Evolutionary conservation across 2,329 filamentous ascomycete species (phyloP).

Genomic region (Blastomyces percursus): DNA sequence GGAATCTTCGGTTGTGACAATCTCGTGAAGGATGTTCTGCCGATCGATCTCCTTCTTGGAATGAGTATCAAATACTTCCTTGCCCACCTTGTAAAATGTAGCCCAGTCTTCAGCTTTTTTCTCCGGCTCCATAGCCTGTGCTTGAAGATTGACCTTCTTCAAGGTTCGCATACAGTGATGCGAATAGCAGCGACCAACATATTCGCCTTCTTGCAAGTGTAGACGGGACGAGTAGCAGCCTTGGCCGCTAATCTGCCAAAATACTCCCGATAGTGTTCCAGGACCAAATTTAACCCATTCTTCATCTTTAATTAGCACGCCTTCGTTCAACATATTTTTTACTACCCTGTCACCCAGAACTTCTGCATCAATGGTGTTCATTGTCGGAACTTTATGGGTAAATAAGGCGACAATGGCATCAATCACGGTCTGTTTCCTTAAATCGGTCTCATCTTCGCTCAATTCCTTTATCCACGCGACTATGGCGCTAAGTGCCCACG

Average conservation of each 20-base stretch:
- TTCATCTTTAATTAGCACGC: constrained; percentile 74
- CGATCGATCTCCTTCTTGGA: constrained; percentile 81
- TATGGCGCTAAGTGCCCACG: constrained; percentile 87
- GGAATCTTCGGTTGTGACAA: constrained; percentile 82
- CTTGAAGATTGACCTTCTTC: constrained; percentile 83
- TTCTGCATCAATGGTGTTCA: constrained; percentile 97
- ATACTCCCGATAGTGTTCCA: constrained; percentile 71
- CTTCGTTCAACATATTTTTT: constrained; percentile 64
- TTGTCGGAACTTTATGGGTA: constrained; percentile 88
- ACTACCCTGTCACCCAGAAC: constrained; percentile 69
- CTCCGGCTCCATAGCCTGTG: constrained; percentile 56
- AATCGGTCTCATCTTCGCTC: constrained; percentile 80
- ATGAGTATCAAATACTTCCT: constrained; percentile 59
- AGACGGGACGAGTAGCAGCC: constrained; percentile 84
- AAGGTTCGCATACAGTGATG: constrained; percentile 87
- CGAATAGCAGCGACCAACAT: constrained; percentile 75
- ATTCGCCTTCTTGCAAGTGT: constrained; percentile 51
- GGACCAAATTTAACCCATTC: constrained; percentile 94
- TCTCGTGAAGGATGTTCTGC: constrained; percentile 91
- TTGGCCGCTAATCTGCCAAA: constrained; percentile 83
- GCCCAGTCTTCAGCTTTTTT: constrained; percentile 74
- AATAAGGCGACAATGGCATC: constrained; percentile 84
- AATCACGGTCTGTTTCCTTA: constrained; percentile 72
- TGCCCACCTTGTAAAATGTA: constrained; percentile 73
- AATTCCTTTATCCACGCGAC: constrained; percentile 77